Evolutionary conservation across 2,329 filamentous ascomycete genomes (phyloP).

Genomic region (Ophiostoma quercus): DNA sequence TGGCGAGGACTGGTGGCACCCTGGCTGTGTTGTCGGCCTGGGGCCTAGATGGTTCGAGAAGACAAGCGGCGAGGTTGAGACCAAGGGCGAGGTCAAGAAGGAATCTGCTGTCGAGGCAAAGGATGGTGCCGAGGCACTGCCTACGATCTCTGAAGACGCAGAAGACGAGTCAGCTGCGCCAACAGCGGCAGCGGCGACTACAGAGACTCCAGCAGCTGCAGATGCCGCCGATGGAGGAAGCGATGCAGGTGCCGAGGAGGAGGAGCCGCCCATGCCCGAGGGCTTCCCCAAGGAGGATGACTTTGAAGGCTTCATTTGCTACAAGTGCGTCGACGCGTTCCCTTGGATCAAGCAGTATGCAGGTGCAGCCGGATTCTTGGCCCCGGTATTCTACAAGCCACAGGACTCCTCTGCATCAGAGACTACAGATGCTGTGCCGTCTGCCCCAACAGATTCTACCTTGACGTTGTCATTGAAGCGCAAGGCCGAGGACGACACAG

Average conservation of each 20-base stretch:
- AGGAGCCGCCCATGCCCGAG: constrained; percentile 63
- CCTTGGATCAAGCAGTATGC: constrained; percentile 92
- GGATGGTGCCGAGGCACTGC: constrained; percentile 9
- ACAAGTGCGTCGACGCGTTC: constrained; percentile 81
- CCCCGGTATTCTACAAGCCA: constrained; percentile 55
- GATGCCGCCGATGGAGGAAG: constrained; percentile 30
- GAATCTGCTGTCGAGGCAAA: neutral
- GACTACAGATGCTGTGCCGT: constrained; percentile 17
- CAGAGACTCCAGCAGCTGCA: neutral
- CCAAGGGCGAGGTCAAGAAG: neutral
- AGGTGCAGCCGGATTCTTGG: constrained; percentile 70
- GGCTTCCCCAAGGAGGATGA: constrained; percentile 85
- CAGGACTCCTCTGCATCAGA: neutral
- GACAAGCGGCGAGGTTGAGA: constrained; percentile 17
- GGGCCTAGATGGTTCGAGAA: constrained; percentile 66
- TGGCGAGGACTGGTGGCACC: constrained; percentile 97
- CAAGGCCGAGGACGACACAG: constrained; percentile 54
- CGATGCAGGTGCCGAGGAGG: constrained; percentile 29
- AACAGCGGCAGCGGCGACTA: constrained; percentile 29
- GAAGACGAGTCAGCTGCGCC: constrained; percentile 31
- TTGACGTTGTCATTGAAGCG: constrained; percentile 54
- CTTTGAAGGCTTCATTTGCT: constrained; percentile 88
- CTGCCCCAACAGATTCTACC: neutral
- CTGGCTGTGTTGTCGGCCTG: constrained; percentile 81
- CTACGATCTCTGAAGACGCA: constrained; percentile 24